phyloP scores from a whole-genome alignment of 73 alveolate genomes.

The Stentor roeselii region DNA sequence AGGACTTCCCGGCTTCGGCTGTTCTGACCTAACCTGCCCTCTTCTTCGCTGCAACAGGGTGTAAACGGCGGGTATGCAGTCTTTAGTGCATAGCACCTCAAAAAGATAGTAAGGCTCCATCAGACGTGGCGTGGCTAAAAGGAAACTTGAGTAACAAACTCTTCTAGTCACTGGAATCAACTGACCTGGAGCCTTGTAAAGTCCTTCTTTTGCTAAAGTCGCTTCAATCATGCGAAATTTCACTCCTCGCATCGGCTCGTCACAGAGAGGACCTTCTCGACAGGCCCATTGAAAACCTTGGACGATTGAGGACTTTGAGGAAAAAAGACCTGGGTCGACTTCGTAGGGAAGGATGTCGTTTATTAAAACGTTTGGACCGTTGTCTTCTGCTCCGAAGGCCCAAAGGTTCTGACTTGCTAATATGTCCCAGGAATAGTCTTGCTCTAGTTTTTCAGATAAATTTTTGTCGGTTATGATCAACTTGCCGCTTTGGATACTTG shows the following conservation, averaged over 20 bases:
- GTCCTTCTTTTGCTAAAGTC: conserved; percentile 82
- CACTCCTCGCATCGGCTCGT: conserved; percentile 95
- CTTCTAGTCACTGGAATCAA: conserved; percentile 98
- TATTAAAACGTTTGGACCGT: conserved; percentile 90
- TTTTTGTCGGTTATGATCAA: conserved; percentile 46
- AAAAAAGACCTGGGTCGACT: conserved; percentile 72
- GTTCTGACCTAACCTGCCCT: conserved; percentile 77
- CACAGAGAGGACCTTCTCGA: conserved; percentile 99
- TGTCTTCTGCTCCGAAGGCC: conserved; percentile 96
- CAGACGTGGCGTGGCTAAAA: conserved; percentile 96
- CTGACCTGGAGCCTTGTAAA: conserved; percentile 82
- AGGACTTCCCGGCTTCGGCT: conserved; percentile 88
- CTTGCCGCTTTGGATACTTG: conserved; percentile 76
- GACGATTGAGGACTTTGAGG: conserved; percentile 78
- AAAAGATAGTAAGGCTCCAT: conserved; percentile 96
- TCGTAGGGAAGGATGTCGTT: conserved; percentile 97
- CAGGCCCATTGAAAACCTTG: conserved; percentile 99
- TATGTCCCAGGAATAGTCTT: conserved; percentile 80
- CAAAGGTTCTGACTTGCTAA: conserved; percentile 94
- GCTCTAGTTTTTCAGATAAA: neutral
- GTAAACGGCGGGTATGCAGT: conserved; percentile 93
- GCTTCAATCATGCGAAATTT: conserved; percentile 95
- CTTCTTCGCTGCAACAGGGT: conserved; percentile 92
- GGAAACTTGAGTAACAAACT: conserved; percentile 94
- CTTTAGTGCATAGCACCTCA: conserved; percentile 96